phyloP scores from a whole-genome alignment of 805 yeast species.

The Candida palmyrensis region DNA sequence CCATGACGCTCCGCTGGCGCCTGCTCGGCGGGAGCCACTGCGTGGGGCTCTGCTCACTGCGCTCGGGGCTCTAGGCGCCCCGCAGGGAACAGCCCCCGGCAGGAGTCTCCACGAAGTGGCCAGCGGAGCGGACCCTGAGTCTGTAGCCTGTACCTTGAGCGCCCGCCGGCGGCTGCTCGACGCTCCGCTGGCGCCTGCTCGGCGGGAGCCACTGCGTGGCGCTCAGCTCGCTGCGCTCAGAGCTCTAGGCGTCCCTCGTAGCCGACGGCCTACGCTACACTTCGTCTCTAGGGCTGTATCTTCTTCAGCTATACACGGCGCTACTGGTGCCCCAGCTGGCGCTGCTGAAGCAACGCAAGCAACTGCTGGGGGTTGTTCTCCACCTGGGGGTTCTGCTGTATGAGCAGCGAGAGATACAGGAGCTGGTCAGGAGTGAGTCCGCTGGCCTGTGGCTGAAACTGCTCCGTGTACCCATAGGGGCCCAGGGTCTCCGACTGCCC shows the following conservation, averaged over 20 bases:
- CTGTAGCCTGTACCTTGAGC: not conserved
- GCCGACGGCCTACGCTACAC: no score
- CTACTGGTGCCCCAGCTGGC: not conserved
- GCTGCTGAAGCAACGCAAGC: slow-evolving; percentile 8
- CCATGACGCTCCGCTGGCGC: no score
- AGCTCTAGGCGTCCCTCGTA: no score
- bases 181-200: slow-evolving; percentile 1
- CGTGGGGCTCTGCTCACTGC: not conserved
- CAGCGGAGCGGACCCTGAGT: not conserved
- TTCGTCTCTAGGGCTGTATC: no score
- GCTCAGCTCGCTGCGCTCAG: not conserved
- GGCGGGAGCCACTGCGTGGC: not conserved
- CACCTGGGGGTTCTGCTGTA: slow-evolving; percentile 13
- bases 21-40: no score
- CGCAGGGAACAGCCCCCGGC: not conserved
- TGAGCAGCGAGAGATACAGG: slow-evolving; percentile 8
- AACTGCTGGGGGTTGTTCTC: slow-evolving; percentile 10
- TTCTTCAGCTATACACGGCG: not conserved
- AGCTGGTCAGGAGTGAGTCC: slow-evolving; percentile 8
- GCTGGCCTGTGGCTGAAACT: not conserved
- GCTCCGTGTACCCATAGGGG: slow-evolving; percentile 6
- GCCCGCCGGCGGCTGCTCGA: not conserved
- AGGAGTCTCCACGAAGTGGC: not conserved
- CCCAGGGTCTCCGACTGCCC: slow-evolving; percentile 4
- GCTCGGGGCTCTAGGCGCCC: not conserved